These are phyloP conservation scores for Colletotrichum sp. DNA, from an alignment of 2,329 filamentous ascomycete species.

Conservation along the genomic window DNA sequence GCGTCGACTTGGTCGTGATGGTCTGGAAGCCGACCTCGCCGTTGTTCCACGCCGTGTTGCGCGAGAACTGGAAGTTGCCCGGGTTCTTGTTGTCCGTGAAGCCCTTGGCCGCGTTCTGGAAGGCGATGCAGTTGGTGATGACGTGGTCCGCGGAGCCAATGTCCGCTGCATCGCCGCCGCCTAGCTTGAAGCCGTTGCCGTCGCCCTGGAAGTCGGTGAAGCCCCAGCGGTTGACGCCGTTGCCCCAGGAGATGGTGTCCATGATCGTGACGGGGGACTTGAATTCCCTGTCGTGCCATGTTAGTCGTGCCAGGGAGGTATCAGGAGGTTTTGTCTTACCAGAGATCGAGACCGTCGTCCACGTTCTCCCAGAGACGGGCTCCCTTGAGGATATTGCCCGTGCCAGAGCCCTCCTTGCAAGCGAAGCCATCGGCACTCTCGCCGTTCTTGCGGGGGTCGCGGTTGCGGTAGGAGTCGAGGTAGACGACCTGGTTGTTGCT, in stretches of 20 bases:
- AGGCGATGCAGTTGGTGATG: slow-evolving; percentile 49
- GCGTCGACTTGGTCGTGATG: slow-evolving; percentile 34
- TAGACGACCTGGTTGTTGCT: slow-evolving; percentile 45
- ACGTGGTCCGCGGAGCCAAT: slow-evolving; percentile 45
- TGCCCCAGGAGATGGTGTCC: slow-evolving; percentile 50
- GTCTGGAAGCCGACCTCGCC: slow-evolving; percentile 45
- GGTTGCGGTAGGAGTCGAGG: slow-evolving; percentile 49
- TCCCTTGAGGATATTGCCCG: slow-evolving; percentile 49
- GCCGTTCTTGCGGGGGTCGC: slow-evolving; percentile 55
- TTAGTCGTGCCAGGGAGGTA: background rate
- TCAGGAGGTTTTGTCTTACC: background rate
- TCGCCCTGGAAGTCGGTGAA: slow-evolving; percentile 48
- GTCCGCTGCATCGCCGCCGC: slow-evolving; percentile 38
- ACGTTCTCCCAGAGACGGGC: slow-evolving; percentile 56
- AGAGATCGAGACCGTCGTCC: slow-evolving; percentile 45
- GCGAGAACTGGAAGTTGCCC: slow-evolving; percentile 41
- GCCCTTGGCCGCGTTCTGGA: slow-evolving; percentile 46
- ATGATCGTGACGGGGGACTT: slow-evolving; percentile 46
- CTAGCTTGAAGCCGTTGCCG: slow-evolving; percentile 54
- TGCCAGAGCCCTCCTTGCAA: slow-evolving; percentile 50
- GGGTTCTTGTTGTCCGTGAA: slow-evolving; percentile 52
- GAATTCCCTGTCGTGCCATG: slow-evolving; percentile 30
- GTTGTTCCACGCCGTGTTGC: slow-evolving; percentile 53
- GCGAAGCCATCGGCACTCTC: slow-evolving; percentile 56
- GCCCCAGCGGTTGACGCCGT: slow-evolving; percentile 49